Conservation (phyloP, 768 basidiomycete genomes). For the Mrakia frigida region DNA sequence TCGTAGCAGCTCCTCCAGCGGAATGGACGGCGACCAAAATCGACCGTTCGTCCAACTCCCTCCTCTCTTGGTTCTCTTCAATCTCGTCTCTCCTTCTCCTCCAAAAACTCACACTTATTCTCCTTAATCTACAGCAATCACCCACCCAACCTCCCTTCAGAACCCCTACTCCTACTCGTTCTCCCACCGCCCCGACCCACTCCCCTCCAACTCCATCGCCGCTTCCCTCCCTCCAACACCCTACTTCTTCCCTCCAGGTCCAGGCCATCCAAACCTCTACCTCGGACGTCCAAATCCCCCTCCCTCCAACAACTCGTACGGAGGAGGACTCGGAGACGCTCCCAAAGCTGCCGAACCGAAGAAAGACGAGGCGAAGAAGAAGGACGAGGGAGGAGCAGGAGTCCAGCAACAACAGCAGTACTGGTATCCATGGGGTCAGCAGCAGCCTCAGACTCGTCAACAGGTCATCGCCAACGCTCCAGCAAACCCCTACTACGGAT, state of each 20-base stretch:
- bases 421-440: neutral
- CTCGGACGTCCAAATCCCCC: neutral
- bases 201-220: neutral
- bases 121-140: neutral
- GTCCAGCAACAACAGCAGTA: neutral
- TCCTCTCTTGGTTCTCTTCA: neutral
- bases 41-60: neutral
- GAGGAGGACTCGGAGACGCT: neutral
- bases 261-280: neutral
- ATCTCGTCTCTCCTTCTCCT: neutral
- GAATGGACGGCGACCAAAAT: neutral
- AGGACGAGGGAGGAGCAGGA: neutral
- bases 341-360: neutral
- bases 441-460: neutral
- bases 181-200: neutral
- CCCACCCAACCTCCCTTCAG: neutral
- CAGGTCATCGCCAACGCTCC: neutral
- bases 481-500: neutral
- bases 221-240: neutral
- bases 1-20: neutral
- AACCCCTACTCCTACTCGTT: constrained; percentile 4
- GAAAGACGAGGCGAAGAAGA: constrained; percentile 1
- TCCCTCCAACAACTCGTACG: neutral
- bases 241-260: neutral
- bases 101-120: neutral